Conservation (phyloP, 1,284 basidiomycete species). For the Ceratobasidium sp. region DNA sequence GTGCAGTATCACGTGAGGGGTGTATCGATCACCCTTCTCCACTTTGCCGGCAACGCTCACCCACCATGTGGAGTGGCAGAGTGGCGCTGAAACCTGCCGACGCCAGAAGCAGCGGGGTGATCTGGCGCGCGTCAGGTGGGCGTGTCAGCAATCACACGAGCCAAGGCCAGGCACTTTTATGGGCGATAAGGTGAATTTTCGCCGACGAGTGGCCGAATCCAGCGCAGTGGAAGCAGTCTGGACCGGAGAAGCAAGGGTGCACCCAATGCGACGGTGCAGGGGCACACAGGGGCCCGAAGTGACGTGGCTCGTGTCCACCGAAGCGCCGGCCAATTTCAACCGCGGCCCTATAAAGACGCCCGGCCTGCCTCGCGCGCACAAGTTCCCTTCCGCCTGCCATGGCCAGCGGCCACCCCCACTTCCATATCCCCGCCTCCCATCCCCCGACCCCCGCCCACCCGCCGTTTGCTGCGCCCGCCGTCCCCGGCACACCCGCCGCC, state of each 20-base stretch:
- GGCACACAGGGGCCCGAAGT: not conserved
- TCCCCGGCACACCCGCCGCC: slow-evolving; percentile 25
- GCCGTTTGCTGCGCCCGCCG: slow-evolving; percentile 21
- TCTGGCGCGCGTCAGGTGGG: slow-evolving; percentile 8
- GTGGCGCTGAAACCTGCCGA: not conserved
- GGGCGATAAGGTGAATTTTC: not conserved
- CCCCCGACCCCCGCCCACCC: slow-evolving; percentile 25
- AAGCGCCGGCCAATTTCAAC: slow-evolving; percentile 15
- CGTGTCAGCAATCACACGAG: slow-evolving; percentile 6
- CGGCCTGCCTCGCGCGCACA: slow-evolving; percentile 15
- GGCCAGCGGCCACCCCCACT: slow-evolving; percentile 39
- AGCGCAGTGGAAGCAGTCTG: not conserved
- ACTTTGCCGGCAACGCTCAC: too few relatives aligned
- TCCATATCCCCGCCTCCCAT: slow-evolving; percentile 21
- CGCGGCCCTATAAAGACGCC: slow-evolving; percentile 9
- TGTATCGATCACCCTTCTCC: too few relatives aligned
- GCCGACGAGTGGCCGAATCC: slow-evolving; percentile 7
- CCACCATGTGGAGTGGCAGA: too few relatives aligned
- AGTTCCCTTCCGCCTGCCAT: slow-evolving; percentile 8
- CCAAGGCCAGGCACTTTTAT: not conserved
- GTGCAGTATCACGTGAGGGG: too few relatives aligned
- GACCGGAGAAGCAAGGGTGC: not conserved
- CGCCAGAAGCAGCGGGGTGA: not conserved
- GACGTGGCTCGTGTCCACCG: slow-evolving; percentile 10
- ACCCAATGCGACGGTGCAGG: not conserved